A percentile compares a stretch with the other conserved stretches of the same genome.
Evolutionary conservation across 225 moss, liverwort and hornwort genomes (phyloP).

Genomic region (Physcomitrellopsis africana): DNA sequence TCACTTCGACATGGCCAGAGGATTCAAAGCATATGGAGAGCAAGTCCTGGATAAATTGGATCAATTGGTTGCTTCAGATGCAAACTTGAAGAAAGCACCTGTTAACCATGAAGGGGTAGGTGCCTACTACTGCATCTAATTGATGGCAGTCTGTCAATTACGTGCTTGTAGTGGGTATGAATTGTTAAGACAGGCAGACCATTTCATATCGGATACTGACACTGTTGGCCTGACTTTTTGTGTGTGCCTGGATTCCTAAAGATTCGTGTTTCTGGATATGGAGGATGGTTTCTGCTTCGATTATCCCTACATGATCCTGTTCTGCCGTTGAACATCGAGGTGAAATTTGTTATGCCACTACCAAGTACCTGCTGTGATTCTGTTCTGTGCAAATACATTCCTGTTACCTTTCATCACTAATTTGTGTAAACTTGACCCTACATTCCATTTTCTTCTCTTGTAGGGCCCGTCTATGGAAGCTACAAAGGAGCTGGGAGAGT

Average conservation of each 20-base stretch:
- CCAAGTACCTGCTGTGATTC: neutral
- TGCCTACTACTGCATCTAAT: constrained; percentile 16
- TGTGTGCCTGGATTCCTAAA: constrained; percentile 34
- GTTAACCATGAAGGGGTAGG: constrained; percentile 96
- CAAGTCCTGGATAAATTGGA: constrained; percentile 78
- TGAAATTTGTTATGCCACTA: constrained; percentile 27
- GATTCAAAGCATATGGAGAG: constrained; percentile 87
- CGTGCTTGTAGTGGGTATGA: constrained; percentile 9
- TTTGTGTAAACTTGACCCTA: constrained; percentile 20
- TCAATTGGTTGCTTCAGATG: constrained; percentile 52
- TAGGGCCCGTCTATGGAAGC: constrained; percentile 92
- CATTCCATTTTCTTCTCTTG: constrained; percentile 21
- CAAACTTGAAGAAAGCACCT: constrained; percentile 77
- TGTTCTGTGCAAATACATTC: neutral
- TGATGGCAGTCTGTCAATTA: neutral
- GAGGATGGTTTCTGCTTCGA: constrained; percentile 94
- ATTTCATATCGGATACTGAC: constrained; percentile 18
- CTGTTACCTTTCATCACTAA: constrained; percentile 12
- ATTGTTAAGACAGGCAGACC: constrained; percentile 16
- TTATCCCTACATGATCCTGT: constrained; percentile 96
- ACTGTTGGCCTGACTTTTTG: constrained; percentile 8
- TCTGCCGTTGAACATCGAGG: constrained; percentile 94
- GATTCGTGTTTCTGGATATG: constrained; percentile 93
- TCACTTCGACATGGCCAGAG: constrained; percentile 44
- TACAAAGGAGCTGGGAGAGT: constrained; percentile 74